phyloP scores from a whole-genome alignment of 495 filamentous ascomycete species.

The Jackrogersella multiformis region DNA sequence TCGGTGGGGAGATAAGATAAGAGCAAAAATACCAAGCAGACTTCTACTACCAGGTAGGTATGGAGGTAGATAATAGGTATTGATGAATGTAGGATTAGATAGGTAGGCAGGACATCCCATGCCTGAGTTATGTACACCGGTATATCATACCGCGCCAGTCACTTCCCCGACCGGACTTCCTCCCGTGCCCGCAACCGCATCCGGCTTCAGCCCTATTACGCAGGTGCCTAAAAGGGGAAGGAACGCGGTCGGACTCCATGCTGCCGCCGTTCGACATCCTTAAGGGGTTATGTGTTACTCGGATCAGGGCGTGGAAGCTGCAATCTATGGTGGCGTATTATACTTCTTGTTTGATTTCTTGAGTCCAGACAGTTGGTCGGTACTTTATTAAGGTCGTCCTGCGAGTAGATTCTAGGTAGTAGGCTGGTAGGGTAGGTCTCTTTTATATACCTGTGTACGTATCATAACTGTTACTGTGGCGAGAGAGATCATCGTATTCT shows the following conservation, averaged over 20 bases:
- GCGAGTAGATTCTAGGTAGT: too few species aligned
- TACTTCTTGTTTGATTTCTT: neutral
- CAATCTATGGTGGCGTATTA: neutral
- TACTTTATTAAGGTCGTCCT: too few species aligned
- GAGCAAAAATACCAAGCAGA: neutral
- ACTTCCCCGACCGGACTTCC: neutral
- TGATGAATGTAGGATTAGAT: neutral
- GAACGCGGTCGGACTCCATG: neutral
- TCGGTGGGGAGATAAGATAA: neutral
- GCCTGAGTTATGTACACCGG: neutral
- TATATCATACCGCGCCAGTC: neutral
- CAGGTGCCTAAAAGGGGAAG: neutral
- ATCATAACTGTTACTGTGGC: too few species aligned
- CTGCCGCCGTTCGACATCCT: too few species aligned
- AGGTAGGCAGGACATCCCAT: neutral
- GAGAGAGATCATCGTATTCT: too few species aligned
- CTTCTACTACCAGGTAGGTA: neutral
- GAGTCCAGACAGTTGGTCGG: too few species aligned
- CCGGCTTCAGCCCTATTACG: neutral
- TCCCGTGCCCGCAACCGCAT: neutral
- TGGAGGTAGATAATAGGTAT: too few species aligned
- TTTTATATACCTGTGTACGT: too few species aligned
- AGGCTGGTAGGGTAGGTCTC: too few species aligned
- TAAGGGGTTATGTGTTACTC: neutral
- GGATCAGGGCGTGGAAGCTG: neutral